Conservation (phyloP, 345 rosid species). For the Rhizophora mangle region DNA sequence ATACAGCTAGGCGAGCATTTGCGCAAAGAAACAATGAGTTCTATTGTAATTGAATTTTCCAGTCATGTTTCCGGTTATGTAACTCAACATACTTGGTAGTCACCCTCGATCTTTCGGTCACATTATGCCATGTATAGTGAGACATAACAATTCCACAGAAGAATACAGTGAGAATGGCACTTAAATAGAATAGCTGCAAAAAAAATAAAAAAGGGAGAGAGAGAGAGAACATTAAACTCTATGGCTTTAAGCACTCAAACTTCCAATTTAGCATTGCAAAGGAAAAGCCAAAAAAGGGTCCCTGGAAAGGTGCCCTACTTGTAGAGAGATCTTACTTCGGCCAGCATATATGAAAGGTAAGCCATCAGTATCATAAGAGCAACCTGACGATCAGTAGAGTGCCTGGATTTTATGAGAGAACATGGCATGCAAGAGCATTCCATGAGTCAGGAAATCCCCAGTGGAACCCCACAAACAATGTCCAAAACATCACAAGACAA, state of each 20-base stretch:
- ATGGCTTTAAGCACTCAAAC: conserved; percentile 6
- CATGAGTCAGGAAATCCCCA: neutral
- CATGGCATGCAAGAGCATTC: neutral
- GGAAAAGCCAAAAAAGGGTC: neutral
- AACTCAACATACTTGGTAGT: conserved; percentile 65
- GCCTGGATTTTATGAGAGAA: conserved; percentile 44
- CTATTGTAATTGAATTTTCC: conserved; percentile 1
- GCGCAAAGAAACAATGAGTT: neutral
- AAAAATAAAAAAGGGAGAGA: neutral
- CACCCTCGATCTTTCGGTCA: conserved; percentile 85
- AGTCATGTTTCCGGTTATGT: conserved; percentile 7
- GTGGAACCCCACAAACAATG: too few relatives aligned
- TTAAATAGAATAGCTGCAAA: conserved; percentile 72
- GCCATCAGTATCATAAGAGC: conserved; percentile 97
- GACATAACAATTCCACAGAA: conserved; percentile 98
- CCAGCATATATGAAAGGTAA: conserved; percentile 85
- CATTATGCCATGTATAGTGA: conserved; percentile 96
- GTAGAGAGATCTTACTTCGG: conserved; percentile 56
- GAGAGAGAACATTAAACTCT: neutral
- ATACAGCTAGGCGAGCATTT: neutral
- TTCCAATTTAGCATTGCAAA: neutral
- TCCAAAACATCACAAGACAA: too few relatives aligned
- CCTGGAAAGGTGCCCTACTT: conserved; percentile 10
- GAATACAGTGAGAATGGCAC: conserved; percentile 92
- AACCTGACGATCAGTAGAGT: conserved; percentile 92